Conservation (phyloP, 805 yeast genomes). For the Lipomyces sp. region DNA sequence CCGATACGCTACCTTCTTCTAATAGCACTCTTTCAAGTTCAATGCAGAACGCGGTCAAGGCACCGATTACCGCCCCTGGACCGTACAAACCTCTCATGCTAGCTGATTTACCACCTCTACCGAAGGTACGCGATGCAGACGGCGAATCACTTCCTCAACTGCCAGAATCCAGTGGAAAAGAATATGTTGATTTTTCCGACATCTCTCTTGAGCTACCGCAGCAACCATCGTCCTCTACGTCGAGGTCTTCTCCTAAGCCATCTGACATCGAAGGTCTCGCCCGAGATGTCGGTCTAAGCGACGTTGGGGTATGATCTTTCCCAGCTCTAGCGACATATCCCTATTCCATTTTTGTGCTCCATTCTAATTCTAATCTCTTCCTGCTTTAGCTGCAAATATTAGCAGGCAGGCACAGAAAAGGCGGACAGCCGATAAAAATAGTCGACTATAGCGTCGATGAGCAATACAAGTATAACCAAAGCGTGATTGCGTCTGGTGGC, state of each 20-base stretch:
- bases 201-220: no score
- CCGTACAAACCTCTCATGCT: conserved; percentile 7
- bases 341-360: no score
- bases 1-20: no score
- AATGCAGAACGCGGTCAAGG: not conserved
- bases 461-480: conserved; percentile 40
- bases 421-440: conserved; percentile 29
- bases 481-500: conserved; percentile 37
- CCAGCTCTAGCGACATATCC: no score
- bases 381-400: conserved; percentile 14
- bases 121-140: not conserved
- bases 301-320: conserved; percentile 6
- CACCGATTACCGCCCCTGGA: not conserved
- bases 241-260: no score
- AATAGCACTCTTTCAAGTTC: no score
- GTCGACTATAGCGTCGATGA: conserved; percentile 42
- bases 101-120: conserved; percentile 3
- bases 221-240: no score
- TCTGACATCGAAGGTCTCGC: conserved; percentile 6
- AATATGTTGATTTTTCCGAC: no score
- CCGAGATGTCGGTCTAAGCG: conserved; percentile 15
- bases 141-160: not conserved
- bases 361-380: not conserved
- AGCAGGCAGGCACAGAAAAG: conserved; percentile 21
- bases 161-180: no score